Base-by-base conservation (phyloP, 352 stramenopile species). In the Globisporangium recalcitrans region DNA sequence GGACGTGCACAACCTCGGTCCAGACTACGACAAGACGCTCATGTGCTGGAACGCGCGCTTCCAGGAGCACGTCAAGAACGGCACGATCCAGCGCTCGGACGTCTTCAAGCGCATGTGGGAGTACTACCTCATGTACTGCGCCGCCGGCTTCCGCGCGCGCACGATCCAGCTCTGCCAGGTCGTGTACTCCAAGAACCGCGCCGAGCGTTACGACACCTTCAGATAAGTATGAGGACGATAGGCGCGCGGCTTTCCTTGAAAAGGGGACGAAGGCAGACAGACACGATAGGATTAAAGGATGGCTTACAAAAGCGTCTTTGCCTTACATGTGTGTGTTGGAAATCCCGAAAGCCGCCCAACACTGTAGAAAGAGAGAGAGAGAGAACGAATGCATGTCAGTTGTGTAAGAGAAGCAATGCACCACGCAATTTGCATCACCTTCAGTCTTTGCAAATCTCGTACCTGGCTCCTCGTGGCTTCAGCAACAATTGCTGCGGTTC, bases 21-120 rank as follows among this genome's bases (percentile, higher is more conserved):
- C 82, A 13, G 85, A 96, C 74, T 96, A 96, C 67, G 88, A 93
- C 82, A 92, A 93, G 74, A 96, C 88, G 42, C 78, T 95, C 67
- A 88, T 91, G 74, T 87, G 81, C 80, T 96, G 88, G 88, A 80
- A 91, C 69, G 70, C 85, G 62, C 85, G 87, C 57, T 96, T 94
- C 82, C 80, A 94, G 68, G 64, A 85, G 62, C 81, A 91, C 73
- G 54, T 88, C 56, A 81, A 89, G 67, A 80, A 83, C 60, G 82
- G 83, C 65, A 74, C 76, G 44, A 84, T 96, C 67, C 71, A 90
- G 71, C 88, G 88, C 65, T 62, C 76, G 2, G 84, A 92, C 51
- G 81, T 92, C 2, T 96, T 95, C 68, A 79, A 85, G 62, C 85
- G 88, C 62, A 93, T 94, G 84, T 96, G 85, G 83, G 84, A 95